phyloP scores from a whole-genome alignment of 805 yeast genomes.

The Yarrowia bubula region DNA sequence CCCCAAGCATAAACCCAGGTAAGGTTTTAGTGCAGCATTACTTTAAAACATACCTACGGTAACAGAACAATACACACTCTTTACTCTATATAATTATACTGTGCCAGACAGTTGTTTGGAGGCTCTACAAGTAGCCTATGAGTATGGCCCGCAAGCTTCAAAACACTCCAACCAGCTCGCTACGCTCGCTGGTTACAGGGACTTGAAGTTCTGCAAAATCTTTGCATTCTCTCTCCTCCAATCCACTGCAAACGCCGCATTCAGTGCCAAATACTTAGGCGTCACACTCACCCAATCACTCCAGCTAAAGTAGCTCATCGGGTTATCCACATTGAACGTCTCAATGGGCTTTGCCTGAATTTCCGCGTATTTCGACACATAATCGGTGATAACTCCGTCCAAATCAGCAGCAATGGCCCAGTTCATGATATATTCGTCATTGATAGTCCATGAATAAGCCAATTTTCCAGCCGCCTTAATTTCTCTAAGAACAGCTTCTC shows the following conservation, averaged over 20 bases:
- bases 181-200: neutral
- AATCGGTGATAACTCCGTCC: conserved; percentile 47
- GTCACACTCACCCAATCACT: neutral
- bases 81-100: too few relatives aligned
- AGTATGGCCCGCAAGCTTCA: too few relatives aligned
- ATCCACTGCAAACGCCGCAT: conserved; percentile 6
- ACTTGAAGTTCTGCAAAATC: conserved; percentile 1
- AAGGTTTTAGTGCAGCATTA: too few relatives aligned
- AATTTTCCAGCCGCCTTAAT: conserved; percentile 40
- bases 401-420: conserved; percentile 41
- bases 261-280: conserved; percentile 1
- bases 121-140: too few relatives aligned
- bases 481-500: conserved; percentile 40
- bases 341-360: conserved; percentile 17
- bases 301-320: conserved; percentile 25
- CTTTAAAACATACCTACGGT: too few relatives aligned
- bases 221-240: conserved; percentile 18
- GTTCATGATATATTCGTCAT: conserved; percentile 41
- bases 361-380: conserved; percentile 22
- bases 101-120: neutral
- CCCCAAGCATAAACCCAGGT: too few relatives aligned
- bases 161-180: too few relatives aligned
- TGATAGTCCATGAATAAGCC: conserved; percentile 55
- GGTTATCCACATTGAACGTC: conserved; percentile 22
- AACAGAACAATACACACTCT: too few relatives aligned